Evolutionary conservation across 306 rosid genomes (phyloP), one percentile per base, ranked within the genome.

Genomic region (Canavalia ensiformis): DNA sequence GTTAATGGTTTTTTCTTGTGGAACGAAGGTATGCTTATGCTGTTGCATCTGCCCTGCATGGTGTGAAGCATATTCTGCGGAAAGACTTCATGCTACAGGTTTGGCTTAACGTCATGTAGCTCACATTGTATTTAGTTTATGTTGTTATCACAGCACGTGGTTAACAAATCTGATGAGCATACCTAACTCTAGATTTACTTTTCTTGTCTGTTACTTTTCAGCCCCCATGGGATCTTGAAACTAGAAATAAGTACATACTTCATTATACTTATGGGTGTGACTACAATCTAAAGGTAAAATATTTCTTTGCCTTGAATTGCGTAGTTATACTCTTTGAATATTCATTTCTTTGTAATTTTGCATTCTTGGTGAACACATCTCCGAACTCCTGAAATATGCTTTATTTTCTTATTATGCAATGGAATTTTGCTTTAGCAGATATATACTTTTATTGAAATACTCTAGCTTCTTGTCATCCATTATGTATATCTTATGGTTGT

Each of bases 21-120:
- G 80, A 72, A 72, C 79, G 76, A 80, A 95, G 98, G 97, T 95
- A 95, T 86, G 97, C 91, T 50, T 95, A 95, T 95, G 98, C 97
- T 68, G 68, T 96, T 72, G 97, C 99, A 63, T 93, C 98, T 78
- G 99, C 98, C 77, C 85, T 96, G 88, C 99, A 96, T 31, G 98
- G 88, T 9, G 97, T 92, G 80, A 88, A 84, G 71, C 98, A 96
- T 79, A 92, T 96, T 89, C 90, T 96, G 78, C 94, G 94, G 65
- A 90, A 90, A 85, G 98, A 96, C 83, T 93, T 96, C 78, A 96
- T 96, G 99, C 89, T 96, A 75, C 99, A 95, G 97, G 99, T 93
- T 79, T 41, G 84, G 33, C 64, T 68, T 62, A 64, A 70, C 65
- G 35, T 52, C 31, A 11, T 41, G 34, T 80, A 68, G 75, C 75